Evolutionary conservation across 192 early-diverging fungal species (phyloP), one percentile per base, ranked within the genome.

Genomic region (Umbelopsis ramanniana): DNA sequence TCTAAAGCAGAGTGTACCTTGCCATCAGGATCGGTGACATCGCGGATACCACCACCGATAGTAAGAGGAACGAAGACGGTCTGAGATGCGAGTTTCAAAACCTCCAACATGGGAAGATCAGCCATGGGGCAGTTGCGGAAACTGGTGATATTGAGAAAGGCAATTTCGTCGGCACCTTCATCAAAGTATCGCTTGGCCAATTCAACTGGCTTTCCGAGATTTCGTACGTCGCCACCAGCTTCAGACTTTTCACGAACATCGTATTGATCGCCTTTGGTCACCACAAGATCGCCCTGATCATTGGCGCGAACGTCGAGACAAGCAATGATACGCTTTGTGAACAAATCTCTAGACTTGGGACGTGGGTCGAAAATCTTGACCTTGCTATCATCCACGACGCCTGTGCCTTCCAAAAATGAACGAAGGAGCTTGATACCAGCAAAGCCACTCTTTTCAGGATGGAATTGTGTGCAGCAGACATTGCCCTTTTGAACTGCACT

Each of bases 181-280:
- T 91, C 87, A 78, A 92, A 99, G 83, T 99, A 99, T 19, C 93
- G 83, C 10, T 84, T 83, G 19, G 96, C 95, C 47, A 99, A 82
- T 46, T 97, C 96, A 2, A 99, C 97, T 10, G 98, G 98, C 70
- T 97, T 97, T 19, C 98, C 98, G 37, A 99, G 80, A 76, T 99
- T 99, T 1, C 98, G 89, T 21, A 99, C 95, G 23, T 93, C 83
- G 17, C 87, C 85, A 24, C 80, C 86, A 9, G 71, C 76, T 15
- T 57, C 77, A 9, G 74, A 52, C 8, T 82, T 78, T 74, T 98
- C 97, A 15, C 97, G 88, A 2, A 99, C 97, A 75, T 98, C 98
- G 85, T 99, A 98, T 76, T 98, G 96, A 81, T 99, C 97, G 33
- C 98, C 98, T 79, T 99, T 99, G 22, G 98, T 99, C 2, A 99